Evolutionary conservation across 129 eudicot species (phyloP).

Genomic region (Erigeron canadensis): DNA sequence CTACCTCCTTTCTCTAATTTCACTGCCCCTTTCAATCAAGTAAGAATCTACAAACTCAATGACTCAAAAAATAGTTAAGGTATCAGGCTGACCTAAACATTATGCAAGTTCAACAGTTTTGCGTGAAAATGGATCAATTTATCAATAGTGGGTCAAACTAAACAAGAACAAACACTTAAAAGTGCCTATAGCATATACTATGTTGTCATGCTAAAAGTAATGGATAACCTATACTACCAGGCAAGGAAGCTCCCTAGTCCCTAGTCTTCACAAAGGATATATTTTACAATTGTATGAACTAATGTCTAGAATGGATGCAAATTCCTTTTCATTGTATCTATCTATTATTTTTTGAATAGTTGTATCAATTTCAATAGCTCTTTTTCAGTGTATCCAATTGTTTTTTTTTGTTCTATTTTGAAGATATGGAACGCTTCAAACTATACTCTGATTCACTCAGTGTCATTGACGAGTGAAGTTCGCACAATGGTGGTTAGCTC

Average conservation of each 20-base stretch:
- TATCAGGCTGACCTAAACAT: no score
- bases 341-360: no score
- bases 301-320: not conserved
- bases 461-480: slow-evolving; percentile 50
- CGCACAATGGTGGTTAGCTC: slow-evolving; percentile 59
- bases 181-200: no score
- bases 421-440: slow-evolving; percentile 72
- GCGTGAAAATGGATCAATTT: no score
- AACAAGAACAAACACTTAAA: no score
- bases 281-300: not conserved
- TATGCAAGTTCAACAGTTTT: no score
- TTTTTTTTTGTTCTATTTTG: slow-evolving; percentile 2
- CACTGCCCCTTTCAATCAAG: not conserved
- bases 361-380: not conserved
- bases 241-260: no score
- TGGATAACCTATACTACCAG: no score
- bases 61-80: no score
- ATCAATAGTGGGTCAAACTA: no score
- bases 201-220: no score
- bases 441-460: slow-evolving; percentile 47
- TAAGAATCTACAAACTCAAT: not conserved
- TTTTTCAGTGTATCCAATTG: slow-evolving; percentile 2
- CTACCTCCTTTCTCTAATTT: not conserved
- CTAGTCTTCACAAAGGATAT: not conserved
- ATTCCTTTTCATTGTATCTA: no score